Evolutionary conservation across 2,329 filamentous ascomycete species (phyloP).

Genomic region (Talaromyces rugulosus): DNA sequence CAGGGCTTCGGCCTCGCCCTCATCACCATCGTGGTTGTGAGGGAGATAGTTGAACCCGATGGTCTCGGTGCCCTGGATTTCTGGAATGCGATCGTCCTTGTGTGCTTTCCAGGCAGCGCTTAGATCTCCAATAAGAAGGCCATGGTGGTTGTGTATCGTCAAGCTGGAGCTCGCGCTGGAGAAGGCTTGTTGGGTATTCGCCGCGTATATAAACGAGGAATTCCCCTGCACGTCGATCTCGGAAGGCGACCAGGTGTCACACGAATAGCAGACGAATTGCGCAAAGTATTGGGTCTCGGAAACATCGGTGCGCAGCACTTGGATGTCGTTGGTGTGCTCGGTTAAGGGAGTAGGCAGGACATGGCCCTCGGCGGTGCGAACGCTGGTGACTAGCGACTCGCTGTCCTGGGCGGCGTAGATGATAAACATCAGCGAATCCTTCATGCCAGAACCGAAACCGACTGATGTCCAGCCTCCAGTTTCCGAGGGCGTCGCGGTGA

Average conservation of each 20-base stretch:
- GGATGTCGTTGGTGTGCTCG: slow-evolving; percentile 34
- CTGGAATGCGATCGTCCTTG: slow-evolving; percentile 1
- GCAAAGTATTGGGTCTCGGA: slow-evolving; percentile 42
- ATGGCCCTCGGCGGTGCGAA: slow-evolving; percentile 22
- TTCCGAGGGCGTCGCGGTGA: slow-evolving; percentile 9
- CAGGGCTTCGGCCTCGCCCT: background rate
- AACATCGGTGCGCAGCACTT: slow-evolving; percentile 44
- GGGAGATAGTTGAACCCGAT: slow-evolving; percentile 1
- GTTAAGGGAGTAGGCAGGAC: slow-evolving; percentile 22
- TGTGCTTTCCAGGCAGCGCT: background rate
- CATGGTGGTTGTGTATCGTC: slow-evolving; percentile 51
- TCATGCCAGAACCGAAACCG: slow-evolving; percentile 24
- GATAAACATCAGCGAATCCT: slow-evolving; percentile 26
- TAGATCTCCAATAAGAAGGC: slow-evolving; percentile 21
- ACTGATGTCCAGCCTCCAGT: slow-evolving; percentile 21
- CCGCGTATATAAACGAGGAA: slow-evolving; percentile 52
- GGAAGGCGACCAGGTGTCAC: slow-evolving; percentile 44
- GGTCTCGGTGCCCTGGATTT: slow-evolving; percentile 7
- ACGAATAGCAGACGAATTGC: slow-evolving; percentile 51
- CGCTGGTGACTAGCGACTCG: slow-evolving; percentile 23
- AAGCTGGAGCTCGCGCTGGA: slow-evolving; percentile 45
- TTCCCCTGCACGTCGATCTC: slow-evolving; percentile 47
- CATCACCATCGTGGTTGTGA: background rate
- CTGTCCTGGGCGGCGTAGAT: slow-evolving; percentile 20
- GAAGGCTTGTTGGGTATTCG: slow-evolving; percentile 44